A percentile compares a stretch with the other conserved stretches of the same genome.
phyloP scores from a whole-genome alignment of 1,284 basidiomycete genomes.

The Coniophora puteana region DNA sequence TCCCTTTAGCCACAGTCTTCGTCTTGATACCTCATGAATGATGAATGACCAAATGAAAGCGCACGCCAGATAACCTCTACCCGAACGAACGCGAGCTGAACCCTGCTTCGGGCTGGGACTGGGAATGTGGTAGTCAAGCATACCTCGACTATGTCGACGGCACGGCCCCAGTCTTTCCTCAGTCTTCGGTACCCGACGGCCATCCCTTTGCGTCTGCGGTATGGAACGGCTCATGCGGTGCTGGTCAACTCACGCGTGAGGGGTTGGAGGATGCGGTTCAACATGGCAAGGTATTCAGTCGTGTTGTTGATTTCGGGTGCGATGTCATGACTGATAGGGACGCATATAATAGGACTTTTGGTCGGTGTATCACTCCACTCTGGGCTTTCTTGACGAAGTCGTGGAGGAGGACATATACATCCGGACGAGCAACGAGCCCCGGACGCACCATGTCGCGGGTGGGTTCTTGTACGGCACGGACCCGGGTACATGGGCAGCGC shows the following conservation, averaged over 20 bases:
- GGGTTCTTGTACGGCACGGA: conserved; percentile 51
- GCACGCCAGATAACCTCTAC: conserved; percentile 45
- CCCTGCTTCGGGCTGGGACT: conserved; percentile 36
- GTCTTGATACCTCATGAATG: neutral
- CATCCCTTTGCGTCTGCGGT: conserved; percentile 46
- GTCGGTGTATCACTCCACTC: conserved; percentile 40
- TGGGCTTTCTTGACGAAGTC: conserved; percentile 40
- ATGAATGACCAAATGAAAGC: conserved; percentile 18
- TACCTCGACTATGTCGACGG: conserved; percentile 34
- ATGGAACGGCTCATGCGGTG: conserved; percentile 55
- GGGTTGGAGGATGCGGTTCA: conserved; percentile 44
- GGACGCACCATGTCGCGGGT: conserved; percentile 50
- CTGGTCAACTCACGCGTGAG: conserved; percentile 47
- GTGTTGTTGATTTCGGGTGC: neutral
- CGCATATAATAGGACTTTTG: conserved; percentile 41
- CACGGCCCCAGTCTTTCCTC: conserved; percentile 34
- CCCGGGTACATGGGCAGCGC: conserved; percentile 26
- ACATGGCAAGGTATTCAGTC: conserved; percentile 48
- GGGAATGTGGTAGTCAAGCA: conserved; percentile 35
- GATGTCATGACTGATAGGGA: neutral
- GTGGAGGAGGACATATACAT: conserved; percentile 39
- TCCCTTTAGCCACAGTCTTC: neutral
- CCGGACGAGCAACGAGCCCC: conserved; percentile 40
- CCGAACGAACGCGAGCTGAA: conserved; percentile 44
- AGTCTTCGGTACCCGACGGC: conserved; percentile 34